Percentiles rank a stretch among this genome's conserved stretches.
phyloP scores from a whole-genome alignment of 73 alveolate species.

The Uronychia setigera region DNA sequence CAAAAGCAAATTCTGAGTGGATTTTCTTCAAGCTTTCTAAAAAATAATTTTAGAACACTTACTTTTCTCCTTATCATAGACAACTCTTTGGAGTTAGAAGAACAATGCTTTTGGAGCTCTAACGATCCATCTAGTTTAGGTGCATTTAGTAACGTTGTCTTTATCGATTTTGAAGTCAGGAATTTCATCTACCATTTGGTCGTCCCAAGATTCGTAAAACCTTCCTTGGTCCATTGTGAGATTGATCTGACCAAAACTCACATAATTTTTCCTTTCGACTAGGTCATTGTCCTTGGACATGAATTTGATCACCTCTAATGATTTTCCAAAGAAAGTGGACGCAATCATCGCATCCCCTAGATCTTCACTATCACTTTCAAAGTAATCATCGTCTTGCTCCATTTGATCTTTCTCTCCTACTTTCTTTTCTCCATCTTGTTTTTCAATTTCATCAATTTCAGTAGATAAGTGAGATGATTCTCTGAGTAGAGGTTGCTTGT shows the following conservation, averaged over 20 bases:
- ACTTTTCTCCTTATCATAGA: constrained; percentile 55
- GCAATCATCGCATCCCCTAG: background rate
- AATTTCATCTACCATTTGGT: constrained; percentile 26
- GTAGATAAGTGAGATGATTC: background rate
- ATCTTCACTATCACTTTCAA: background rate
- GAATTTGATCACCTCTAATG: background rate
- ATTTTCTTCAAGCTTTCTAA: constrained; percentile 43
- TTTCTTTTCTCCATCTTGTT: background rate
- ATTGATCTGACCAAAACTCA: constrained; percentile 55
- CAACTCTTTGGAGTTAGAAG: constrained; percentile 71
- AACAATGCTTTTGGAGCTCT: constrained; percentile 64
- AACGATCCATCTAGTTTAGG: constrained; percentile 65
- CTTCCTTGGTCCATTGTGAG: constrained; percentile 56
- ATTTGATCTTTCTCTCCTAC: background rate
- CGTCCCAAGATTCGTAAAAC: constrained; percentile 69
- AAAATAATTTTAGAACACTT: background rate
- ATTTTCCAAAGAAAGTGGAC: constrained; percentile 6
- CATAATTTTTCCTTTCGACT: constrained; percentile 3
- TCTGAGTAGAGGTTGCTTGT: background rate
- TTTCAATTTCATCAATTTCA: background rate
- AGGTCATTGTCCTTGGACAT: background rate
- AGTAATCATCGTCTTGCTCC: background rate
- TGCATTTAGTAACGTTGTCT: constrained; percentile 53
- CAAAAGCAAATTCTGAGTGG: constrained; percentile 73
- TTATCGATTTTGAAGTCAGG: constrained; percentile 60